Evolutionary conservation across 1,284 basidiomycete genomes (phyloP), one percentile per base, ranked within the genome.

Genomic region (Pseudozyma flocculosa): DNA sequence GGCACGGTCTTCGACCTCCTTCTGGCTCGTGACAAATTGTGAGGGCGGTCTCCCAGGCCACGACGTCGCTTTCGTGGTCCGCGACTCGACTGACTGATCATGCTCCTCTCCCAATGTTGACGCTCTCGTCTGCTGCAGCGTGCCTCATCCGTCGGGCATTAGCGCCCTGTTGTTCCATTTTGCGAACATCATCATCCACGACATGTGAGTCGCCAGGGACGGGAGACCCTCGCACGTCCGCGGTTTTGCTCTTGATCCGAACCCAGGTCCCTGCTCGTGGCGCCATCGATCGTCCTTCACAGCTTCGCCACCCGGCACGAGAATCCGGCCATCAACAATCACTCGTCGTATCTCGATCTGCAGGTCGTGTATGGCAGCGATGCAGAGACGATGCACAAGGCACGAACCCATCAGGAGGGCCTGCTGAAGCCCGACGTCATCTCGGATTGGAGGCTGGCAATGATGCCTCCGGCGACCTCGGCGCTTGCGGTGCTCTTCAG

Each of bases 291-390:
- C n/a, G n/a, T n/a, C 26, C 26, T 5, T 29, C 18, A 7, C 18
- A 37, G 48, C 58, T 73, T 72, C 45, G 54, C 59, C 30, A 72
- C 69, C 21, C 60, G 52, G 24, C 61, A 61, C 21, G 39, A 52
- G 38, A 49, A 60, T 19, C 61, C 62, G 2, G 47, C 56, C 39
- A 83, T 85, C 68, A 91, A 91, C 72, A 78, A 84, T 49, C 80
- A 85, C 2, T 86, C 85, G 62, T 87, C 85, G 59, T 91, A 91
- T 75, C 82, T 92, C 24, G 89, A 91, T 68, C 78, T 91, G 26
- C 86, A 85, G 66, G 83, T 88, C 9, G 78, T 91, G 4, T 91
- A 91, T 61, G 59, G 63, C 23, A 52, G 55, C 40, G 54, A 58
- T 30, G 24, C 47, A 8, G 50, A 53, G n/a, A 57, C 59, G 43